phyloP scores from a whole-genome alignment of 2,329 filamentous ascomycete genomes.

The Massarina eburnea region DNA sequence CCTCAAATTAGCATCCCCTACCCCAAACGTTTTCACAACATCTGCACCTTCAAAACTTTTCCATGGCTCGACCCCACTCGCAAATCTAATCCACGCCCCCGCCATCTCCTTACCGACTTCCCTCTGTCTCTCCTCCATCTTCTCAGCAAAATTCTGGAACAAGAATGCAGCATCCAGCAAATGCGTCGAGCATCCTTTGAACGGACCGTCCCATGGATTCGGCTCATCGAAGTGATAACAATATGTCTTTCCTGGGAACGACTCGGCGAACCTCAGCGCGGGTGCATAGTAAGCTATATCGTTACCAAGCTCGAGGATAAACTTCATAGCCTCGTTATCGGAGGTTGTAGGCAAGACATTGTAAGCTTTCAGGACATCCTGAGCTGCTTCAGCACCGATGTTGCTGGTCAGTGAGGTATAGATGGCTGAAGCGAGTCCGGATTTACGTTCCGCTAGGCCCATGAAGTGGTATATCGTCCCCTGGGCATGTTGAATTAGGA shows the following conservation, averaged over 20 bases:
- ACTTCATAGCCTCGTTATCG: slow-evolving; percentile 42
- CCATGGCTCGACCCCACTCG: slow-evolving; percentile 17
- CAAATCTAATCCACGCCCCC: slow-evolving; percentile 23
- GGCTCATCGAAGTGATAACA: slow-evolving; percentile 24
- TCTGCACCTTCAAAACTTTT: slow-evolving; percentile 5
- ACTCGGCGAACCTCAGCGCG: slow-evolving; percentile 39
- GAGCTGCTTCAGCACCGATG: slow-evolving; percentile 12
- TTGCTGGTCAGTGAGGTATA: slow-evolving; percentile 27
- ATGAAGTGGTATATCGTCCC: slow-evolving; percentile 22
- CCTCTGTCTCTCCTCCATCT: slow-evolving; percentile 5
- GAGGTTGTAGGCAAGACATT: slow-evolving; percentile 30
- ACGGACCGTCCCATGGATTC: slow-evolving; percentile 29
- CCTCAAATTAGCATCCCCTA: slow-evolving; percentile 6
- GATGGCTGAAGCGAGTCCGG: slow-evolving; percentile 30
- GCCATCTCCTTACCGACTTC: slow-evolving; percentile 14
- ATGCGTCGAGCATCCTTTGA: slow-evolving; percentile 25
- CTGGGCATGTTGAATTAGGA: slow-evolving; percentile 3
- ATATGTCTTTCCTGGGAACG: slow-evolving; percentile 18
- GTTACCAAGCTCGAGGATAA: slow-evolving; percentile 44
- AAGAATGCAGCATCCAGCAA: slow-evolving; percentile 30
- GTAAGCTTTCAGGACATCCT: slow-evolving; percentile 41
- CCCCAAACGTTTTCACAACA: slow-evolving; percentile 3
- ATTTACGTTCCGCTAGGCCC: slow-evolving; percentile 14
- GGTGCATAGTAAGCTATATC: slow-evolving; percentile 50
- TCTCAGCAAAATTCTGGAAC: slow-evolving; percentile 28